phyloP scores from a whole-genome alignment of 305 asterid genomes.

The Plantago rigida region DNA sequence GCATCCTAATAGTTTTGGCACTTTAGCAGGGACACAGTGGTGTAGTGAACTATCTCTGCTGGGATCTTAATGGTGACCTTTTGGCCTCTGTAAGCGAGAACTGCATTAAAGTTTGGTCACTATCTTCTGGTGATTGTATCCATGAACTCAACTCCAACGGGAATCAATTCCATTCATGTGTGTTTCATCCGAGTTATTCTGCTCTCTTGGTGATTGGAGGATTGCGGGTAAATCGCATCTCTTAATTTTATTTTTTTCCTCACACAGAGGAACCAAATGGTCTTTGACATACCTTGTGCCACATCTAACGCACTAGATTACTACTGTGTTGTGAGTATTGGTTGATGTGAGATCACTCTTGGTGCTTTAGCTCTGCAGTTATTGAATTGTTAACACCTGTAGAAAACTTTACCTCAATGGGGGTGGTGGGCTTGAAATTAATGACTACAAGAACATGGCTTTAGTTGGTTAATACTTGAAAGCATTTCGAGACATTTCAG shows the following conservation, averaged over 20 bases:
- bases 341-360: no score
- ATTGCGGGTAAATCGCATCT: conserved; percentile 40
- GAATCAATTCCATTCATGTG: conserved; percentile 45
- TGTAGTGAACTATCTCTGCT: conserved; percentile 77
- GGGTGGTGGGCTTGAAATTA: no score
- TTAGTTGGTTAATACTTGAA: no score
- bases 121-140: conserved; percentile 71
- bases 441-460: no score
- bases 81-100: conserved; percentile 91
- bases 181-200: conserved; percentile 86
- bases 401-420: no score
- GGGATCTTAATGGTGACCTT: conserved; percentile 80
- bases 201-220: conserved; percentile 86
- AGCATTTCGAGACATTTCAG: no score
- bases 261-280: not conserved
- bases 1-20: conserved; percentile 19
- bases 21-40: conserved; percentile 62
- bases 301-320: no score
- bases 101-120: conserved; percentile 87
- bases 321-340: no score
- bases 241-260: not conserved
- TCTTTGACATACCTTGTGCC: no score
- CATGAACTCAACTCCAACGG: conserved; percentile 71
- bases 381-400: no score
- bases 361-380: no score